phyloP scores from a whole-genome alignment of 148 eudicot species.

The Silene conica region DNA sequence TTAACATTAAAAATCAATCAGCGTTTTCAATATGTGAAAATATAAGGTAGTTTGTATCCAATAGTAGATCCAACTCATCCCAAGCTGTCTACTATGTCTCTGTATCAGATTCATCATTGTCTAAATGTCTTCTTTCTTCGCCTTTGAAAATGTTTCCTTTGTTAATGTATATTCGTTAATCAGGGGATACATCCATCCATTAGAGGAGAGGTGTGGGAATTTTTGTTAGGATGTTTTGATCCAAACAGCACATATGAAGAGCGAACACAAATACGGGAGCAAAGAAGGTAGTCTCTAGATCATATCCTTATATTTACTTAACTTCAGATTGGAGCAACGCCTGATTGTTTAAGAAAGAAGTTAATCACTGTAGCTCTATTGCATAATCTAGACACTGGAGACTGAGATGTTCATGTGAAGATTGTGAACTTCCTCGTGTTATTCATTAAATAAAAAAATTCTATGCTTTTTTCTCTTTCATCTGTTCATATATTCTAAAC shows the following conservation, averaged over 20 bases:
- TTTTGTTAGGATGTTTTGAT: slow-evolving; percentile 92
- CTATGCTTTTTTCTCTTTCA: background rate
- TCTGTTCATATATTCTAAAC: background rate
- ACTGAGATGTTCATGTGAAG: background rate
- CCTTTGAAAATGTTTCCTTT: no score
- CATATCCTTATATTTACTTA: background rate
- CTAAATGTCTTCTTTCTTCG: background rate
- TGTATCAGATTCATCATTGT: background rate
- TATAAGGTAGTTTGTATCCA: background rate
- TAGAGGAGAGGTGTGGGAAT: slow-evolving; percentile 99
- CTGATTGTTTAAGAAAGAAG: no score
- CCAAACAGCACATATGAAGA: slow-evolving; percentile 87
- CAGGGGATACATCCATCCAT: slow-evolving; percentile 96
- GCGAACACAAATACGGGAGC: slow-evolving; percentile 62
- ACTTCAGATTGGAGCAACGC: background rate
- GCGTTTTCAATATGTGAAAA: background rate
- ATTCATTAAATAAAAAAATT: no score
- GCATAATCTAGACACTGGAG: background rate
- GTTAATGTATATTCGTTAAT: slow-evolving; percentile 14
- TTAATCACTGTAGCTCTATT: background rate
- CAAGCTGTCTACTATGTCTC: background rate
- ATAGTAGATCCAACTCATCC: background rate
- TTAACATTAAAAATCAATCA: background rate
- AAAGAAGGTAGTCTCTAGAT: slow-evolving; percentile 56
- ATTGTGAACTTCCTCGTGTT: no score